Percentiles rank a stretch among this genome's conserved stretches.
phyloP scores from a whole-genome alignment of 2,329 filamentous ascomycete genomes.

The Colletotrichum sp. region DNA sequence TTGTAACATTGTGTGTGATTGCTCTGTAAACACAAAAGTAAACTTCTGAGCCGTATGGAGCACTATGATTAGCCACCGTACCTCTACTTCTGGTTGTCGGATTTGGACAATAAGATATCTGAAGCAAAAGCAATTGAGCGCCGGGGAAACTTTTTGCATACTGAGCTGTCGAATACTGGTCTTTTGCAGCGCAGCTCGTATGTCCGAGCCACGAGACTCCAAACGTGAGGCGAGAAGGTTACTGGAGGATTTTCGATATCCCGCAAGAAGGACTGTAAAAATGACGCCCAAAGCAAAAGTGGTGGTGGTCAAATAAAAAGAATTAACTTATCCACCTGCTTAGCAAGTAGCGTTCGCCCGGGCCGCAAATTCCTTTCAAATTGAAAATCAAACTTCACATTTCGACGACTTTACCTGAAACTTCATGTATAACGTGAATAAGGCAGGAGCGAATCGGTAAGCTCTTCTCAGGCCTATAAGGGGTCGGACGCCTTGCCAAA shows the following conservation, averaged over 20 bases:
- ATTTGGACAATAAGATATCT: too few species aligned
- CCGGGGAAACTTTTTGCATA: too few species aligned
- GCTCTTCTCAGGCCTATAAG: slow-evolving; percentile 25
- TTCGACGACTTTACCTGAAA: accelerated
- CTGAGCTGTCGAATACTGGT: neutral
- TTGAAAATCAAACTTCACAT: accelerated
- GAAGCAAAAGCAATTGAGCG: too few species aligned
- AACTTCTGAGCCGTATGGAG: neutral
- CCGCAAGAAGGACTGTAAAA: accelerated
- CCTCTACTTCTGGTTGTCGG: too few species aligned
- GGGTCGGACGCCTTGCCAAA: slow-evolving; percentile 25
- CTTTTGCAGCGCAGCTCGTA: neutral
- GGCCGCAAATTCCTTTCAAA: accelerated
- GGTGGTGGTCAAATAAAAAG: accelerated
- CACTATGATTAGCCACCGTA: too few species aligned
- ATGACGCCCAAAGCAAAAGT: accelerated
- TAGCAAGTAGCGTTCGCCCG: neutral
- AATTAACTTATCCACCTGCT: accelerated
- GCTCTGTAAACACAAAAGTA: neutral
- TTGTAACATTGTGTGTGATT: accelerated
- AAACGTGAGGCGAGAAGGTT: neutral
- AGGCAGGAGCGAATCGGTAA: neutral
- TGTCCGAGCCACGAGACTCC: accelerated
- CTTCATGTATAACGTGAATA: accelerated
- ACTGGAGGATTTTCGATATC: accelerated